Evolutionary conservation across 495 filamentous ascomycete species (phyloP), one percentile per base, ranked within the genome.

Genomic region (Aspergillus steynii): DNA sequence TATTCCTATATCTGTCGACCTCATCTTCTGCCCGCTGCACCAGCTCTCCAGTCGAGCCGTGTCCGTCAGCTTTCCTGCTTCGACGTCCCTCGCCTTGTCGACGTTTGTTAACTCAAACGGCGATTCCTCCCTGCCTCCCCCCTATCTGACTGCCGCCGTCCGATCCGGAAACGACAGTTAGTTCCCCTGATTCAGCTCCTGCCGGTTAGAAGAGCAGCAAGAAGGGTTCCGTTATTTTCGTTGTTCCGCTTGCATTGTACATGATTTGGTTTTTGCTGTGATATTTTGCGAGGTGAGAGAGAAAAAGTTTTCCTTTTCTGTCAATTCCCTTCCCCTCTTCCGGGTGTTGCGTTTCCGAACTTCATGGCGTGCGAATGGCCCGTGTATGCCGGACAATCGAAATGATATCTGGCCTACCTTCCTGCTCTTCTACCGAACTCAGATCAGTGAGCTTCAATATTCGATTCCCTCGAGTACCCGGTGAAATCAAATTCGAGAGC

Each of bases 71-170:
- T 75, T 46, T 25, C 69, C 68, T 74, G 66, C 64, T 71, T 76
- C 68, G 77, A 78, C 75, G 68, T 67, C 64, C 69, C 65, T 66
- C 56, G 59, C 64, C 57, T 56, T 60, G 65, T 76, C 71, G 71
- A 75, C 75, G 77, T 78, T 79, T 77, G 77, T 79, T 79, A 77
- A 61, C 72, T 79, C 77, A 79, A 77, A 79, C 77, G 77, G 69
- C 73, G 75, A 76, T 59, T 62, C 65, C 61, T 65, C 55, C 61
- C 59, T 63, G 65, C 57, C 59, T 63, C 64, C 59, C 60, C 65
- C 65, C 61, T 58, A 63, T 66, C 59, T 63, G 68, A 68, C 73
- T 64, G 60, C 60, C 75, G 71, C 70, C 72, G 70, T 71, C 73
- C 71, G 68, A 70, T 72, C 68, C 71, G 64, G 67, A 69, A 65